Base-by-base conservation (phyloP, 1,139 yeast species). In the Blastobotrys buckinghamii region DNA sequence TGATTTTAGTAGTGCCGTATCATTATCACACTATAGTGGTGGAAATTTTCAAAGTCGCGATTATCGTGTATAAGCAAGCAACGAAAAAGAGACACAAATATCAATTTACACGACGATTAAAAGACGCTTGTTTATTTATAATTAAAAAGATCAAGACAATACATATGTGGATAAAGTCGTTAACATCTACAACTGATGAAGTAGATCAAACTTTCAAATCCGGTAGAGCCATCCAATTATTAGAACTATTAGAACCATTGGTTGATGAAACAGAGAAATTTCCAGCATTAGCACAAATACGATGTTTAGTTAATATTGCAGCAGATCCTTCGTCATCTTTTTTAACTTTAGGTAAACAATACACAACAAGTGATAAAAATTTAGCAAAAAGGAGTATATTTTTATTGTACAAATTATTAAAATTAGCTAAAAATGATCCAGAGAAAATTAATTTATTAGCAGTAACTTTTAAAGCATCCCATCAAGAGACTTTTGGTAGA, bases 311-410 rank as follows among this genome's bases (percentile, higher is more conserved):
- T 17, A 36, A 33, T 16, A 35, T 52, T 8, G 38, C 43, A 13
- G 49, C 42, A 20, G 35, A 45, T 29, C 55, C 55, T 6, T 46
- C 44, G 22, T 42, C 49, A 22, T 12, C 43, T 19, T 44, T 50
- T 22, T 24, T 22, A 12, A 40, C 48, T 5, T 15, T 39, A 6
- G 48, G 48, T 19, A 19, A 42, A 27, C 39, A 34, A 15, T 48
- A 45, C 20, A 45, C 48, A 6, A 43, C 48, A 10, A 24, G 48
- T 32, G 53, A 50, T 38, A 29, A 36, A 35, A 29, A 38, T 26
- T 38, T 39, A 10, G 27, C 45, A 10, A 33, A 39, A 27, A 27
- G 47, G 24, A 45, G 47, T 17, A 26, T 51, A 36, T 15, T 45
- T 20, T 20, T 51, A 27, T 24, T 51, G 44, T 20, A 39, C 26